Conservation (phyloP, 1,284 basidiomycete genomes). For the Thelephora terrestris region DNA sequence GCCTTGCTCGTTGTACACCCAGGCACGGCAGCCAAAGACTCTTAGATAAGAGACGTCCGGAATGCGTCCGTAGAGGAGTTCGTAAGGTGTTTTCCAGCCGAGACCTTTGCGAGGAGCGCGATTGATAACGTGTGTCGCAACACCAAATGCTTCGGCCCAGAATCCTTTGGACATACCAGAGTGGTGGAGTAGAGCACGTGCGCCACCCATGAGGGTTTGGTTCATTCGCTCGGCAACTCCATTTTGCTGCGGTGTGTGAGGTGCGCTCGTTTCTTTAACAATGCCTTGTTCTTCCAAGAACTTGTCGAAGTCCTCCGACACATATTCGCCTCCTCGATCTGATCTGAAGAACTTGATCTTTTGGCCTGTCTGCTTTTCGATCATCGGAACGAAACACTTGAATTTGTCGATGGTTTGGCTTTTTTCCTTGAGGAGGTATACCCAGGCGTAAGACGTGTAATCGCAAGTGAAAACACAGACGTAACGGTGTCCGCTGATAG, state of each 20-base stretch:
- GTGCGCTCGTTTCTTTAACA: not conserved
- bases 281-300: slow-evolving; percentile 1
- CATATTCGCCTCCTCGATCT: slow-evolving; percentile 11
- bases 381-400: slow-evolving; percentile 3
- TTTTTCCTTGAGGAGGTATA: slow-evolving; percentile 9
- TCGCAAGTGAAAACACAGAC: slow-evolving; percentile 9
- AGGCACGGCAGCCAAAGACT: slow-evolving; percentile 10
- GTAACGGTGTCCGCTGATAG: slow-evolving; percentile 5
- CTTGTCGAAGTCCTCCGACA: slow-evolving; percentile 1
- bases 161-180: slow-evolving; percentile 4
- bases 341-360: slow-evolving; percentile 34
- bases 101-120: slow-evolving; percentile 2
- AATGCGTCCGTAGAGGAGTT: slow-evolving; percentile 1
- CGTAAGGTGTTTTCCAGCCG: slow-evolving; percentile 7
- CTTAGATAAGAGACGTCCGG: slow-evolving; percentile 10
- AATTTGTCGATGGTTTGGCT: slow-evolving; percentile 4
- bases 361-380: slow-evolving; percentile 42
- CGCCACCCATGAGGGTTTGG: slow-evolving; percentile 8
- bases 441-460: slow-evolving; percentile 4
- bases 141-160: not conserved
- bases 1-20: slow-evolving; percentile 2
- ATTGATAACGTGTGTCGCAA: slow-evolving; percentile 3
- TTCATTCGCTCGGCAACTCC: slow-evolving; percentile 9
- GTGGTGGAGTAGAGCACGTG: slow-evolving; percentile 7
- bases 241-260: slow-evolving; percentile 11